Base-by-base conservation (phyloP, 176 grass and related monocot genomes). In the Musa schizocarpa region DNA sequence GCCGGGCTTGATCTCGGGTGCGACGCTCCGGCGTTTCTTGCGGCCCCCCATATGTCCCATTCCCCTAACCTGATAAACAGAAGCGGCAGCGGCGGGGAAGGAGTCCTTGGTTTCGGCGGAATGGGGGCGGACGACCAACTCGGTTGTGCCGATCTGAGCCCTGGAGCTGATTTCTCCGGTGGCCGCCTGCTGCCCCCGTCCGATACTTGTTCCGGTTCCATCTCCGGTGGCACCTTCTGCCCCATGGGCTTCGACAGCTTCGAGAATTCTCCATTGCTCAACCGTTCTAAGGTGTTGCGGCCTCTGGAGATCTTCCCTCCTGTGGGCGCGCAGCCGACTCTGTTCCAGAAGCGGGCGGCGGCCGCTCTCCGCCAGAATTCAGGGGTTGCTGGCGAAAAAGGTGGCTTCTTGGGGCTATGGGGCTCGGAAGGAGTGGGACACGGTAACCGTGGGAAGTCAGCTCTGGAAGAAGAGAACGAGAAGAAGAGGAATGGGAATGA, bases 301-400 rank as follows among this genome's bases (percentile, higher is more conserved):
- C 78, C 78, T 9, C 58, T 80, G 68, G 78, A 80, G 68, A 80
- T 80, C 69, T 52, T 80, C 57, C 78, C 78, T 9, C 56, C 57
- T 0, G 57, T 53, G 48, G 78, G 78, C 9, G 21, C 78, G 9
- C 78, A 13, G 69, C 78, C 78, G 10, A 80, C 69, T 27, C 54
- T 80, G 68, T 80, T 80, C 13, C 78, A 80, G 21, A 80, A 80
- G 69, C 78, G 78, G 13, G 78, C 78, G 11, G 78, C 78, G 5
- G 69, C 78, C 13, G 69, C 78, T 80, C 24, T 80, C 12, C 56
- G 69, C 69, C 78, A 73, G 69, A 80, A 54, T 65, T 65, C 49
- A 27, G 21, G 20, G 11, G 21, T 64, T 3, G 13, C 20, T 16
- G 77, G 65, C 19, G 65, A 58, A n/a, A 79, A 58, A 57, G 65